phyloP scores from a whole-genome alignment of 1,284 basidiomycete species.

The Cryptococcus maquisensis region DNA sequence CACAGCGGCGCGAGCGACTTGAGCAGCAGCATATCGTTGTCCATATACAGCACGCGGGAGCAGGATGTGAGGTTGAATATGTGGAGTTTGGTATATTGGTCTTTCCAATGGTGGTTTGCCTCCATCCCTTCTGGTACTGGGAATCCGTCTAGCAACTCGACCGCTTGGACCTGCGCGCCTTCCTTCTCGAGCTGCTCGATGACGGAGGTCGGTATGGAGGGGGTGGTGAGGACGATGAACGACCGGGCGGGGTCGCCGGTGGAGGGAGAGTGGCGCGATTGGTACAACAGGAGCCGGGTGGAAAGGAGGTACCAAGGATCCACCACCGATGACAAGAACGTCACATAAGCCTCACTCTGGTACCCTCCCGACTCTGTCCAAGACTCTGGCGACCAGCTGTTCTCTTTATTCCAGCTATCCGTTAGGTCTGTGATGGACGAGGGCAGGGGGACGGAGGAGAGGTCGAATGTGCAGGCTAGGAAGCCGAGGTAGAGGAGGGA shows the following conservation, averaged over 20 bases:
- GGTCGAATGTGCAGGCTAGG: too few relatives aligned
- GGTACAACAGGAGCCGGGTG: conserved; percentile 9
- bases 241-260: background rate
- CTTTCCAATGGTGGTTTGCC: conserved; percentile 6
- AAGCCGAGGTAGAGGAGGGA: background rate
- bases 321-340: conserved; percentile 8
- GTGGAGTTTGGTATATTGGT: conserved; percentile 18
- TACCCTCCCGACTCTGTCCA: background rate
- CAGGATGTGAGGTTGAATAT: conserved; percentile 14
- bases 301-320: conserved; percentile 5
- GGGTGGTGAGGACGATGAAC: conserved; percentile 4
- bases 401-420: too few relatives aligned
- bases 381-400: too few relatives aligned
- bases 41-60: conserved; percentile 13
- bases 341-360: conserved; percentile 10
- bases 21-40: conserved; percentile 14
- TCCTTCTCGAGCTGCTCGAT: background rate
- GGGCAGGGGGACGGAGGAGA: background rate
- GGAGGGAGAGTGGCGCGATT: conserved; percentile 4
- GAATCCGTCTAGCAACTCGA: conserved; percentile 8
- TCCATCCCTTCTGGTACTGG: conserved; percentile 1
- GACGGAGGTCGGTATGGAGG: background rate
- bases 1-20: conserved; percentile 13
- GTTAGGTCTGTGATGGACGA: background rate
- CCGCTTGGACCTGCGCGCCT: conserved; percentile 3